Percentiles rank a stretch among this genome's conserved stretches.
Conservation (phyloP, 1,139 yeast genomes). For the Geotrichum reessii region DNA sequence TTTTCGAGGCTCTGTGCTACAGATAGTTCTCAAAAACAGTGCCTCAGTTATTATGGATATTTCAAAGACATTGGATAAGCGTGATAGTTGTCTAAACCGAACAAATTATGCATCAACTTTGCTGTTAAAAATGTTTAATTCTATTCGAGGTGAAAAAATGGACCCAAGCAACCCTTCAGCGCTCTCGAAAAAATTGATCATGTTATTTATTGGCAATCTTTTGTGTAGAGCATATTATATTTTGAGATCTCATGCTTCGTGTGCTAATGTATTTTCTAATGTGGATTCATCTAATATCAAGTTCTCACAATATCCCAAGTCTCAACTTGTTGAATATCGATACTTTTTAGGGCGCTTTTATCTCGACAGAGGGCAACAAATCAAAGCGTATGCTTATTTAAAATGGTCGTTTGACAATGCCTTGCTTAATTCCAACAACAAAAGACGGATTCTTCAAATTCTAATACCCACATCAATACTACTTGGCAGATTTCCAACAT, state of each 20-base stretch:
- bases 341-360: slow-evolving; percentile 64
- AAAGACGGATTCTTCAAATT: slow-evolving; percentile 44
- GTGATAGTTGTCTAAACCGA: slow-evolving; percentile 41
- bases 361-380: slow-evolving; percentile 53
- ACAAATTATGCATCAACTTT: slow-evolving; percentile 52
- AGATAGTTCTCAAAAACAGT: slow-evolving; percentile 42
- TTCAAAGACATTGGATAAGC: slow-evolving; percentile 45
- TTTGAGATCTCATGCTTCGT: slow-evolving; percentile 58
- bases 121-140: slow-evolving; percentile 56
- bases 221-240: slow-evolving; percentile 60
- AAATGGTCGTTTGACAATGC: slow-evolving; percentile 55
- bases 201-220: slow-evolving; percentile 51
- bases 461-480: slow-evolving; percentile 48
- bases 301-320: slow-evolving; percentile 43
- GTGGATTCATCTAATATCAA: slow-evolving; percentile 55
- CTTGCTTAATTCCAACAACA: slow-evolving; percentile 36
- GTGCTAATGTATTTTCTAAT: slow-evolving; percentile 71
- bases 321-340: slow-evolving; percentile 60
- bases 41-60: slow-evolving; percentile 46
- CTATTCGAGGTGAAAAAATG: slow-evolving; percentile 53
- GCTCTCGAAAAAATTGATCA: slow-evolving; percentile 44
- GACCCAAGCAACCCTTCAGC: slow-evolving; percentile 23
- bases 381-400: slow-evolving; percentile 53
- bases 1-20: slow-evolving; percentile 47
- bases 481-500: slow-evolving; percentile 35